Conservation (phyloP, 1,284 basidiomycete species). For the Ustilago cynodontis region DNA sequence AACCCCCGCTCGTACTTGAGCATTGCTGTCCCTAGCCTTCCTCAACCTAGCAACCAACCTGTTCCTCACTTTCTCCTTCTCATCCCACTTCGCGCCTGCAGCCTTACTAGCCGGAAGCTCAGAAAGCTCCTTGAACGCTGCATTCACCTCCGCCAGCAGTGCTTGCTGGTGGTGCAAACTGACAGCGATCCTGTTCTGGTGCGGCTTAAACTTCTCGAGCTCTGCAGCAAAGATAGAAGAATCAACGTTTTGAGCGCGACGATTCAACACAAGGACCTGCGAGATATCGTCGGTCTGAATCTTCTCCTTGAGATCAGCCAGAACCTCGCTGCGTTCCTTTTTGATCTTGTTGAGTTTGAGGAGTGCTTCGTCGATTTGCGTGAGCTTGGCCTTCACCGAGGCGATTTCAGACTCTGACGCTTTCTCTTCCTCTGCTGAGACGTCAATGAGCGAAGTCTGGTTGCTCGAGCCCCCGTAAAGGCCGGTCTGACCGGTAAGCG, state of each 20-base stretch:
- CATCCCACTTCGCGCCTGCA: conserved; percentile 80
- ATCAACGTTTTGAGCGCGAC: conserved; percentile 85
- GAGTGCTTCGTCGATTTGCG: conserved; percentile 55
- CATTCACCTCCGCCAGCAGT: conserved; percentile 72
- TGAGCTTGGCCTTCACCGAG: conserved; percentile 42
- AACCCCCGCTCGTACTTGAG: conserved; percentile 86
- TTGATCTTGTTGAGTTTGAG: conserved; percentile 62
- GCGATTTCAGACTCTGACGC: conserved; percentile 35
- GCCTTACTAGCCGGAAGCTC: conserved; percentile 66
- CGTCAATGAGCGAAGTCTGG: conserved; percentile 49
- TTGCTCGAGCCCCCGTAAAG: conserved; percentile 28
- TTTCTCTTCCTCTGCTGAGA: conserved; percentile 53
- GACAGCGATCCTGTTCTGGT: conserved; percentile 82
- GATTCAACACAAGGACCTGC: conserved; percentile 89
- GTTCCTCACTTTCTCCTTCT: conserved; percentile 81
- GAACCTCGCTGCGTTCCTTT: conserved; percentile 81
- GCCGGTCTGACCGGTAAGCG: conserved; percentile 61
- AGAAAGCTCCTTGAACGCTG: conserved; percentile 43
- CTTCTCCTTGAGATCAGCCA: conserved; percentile 96
- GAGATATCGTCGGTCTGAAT: conserved; percentile 97
- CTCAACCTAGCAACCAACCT: conserved; percentile 80
- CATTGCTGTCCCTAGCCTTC: conserved; percentile 82
- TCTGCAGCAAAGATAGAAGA: conserved; percentile 89
- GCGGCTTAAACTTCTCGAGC: conserved; percentile 93
- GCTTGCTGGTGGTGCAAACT: conserved; percentile 83